Percentiles rank a stretch among this genome's conserved stretches.
These are phyloP conservation scores for Pelargonium hybrid DNA, from an alignment of 441 rosid species.

Conservation along the genomic window DNA sequence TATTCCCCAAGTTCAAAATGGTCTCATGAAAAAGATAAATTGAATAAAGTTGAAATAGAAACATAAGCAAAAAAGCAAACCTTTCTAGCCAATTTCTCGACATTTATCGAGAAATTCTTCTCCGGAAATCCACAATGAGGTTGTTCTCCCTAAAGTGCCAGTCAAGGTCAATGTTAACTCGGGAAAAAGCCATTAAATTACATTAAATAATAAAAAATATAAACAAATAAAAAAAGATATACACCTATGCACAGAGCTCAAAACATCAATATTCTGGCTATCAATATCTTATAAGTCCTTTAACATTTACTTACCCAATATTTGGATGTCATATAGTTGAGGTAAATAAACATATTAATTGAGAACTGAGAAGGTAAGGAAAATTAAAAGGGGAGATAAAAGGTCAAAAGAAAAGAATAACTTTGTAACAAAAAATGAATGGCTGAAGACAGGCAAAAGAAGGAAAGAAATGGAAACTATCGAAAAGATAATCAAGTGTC, in stretches of 20 bases:
- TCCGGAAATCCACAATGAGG: conserved; percentile 99
- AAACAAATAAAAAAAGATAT: background rate
- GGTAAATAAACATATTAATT: background rate
- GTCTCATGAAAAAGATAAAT: conserved; percentile 17
- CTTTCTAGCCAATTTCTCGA: conserved; percentile 90
- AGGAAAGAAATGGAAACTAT: conserved; percentile 9
- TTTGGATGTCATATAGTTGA: background rate
- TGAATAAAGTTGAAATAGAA: conserved; percentile 12
- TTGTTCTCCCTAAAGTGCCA: conserved; percentile 75
- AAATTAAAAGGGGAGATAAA: background rate
- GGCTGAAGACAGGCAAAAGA: conserved; percentile 2
- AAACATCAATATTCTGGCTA: background rate
- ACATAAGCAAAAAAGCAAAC: conserved; percentile 29
- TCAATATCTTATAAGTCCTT: background rate
- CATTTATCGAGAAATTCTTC: conserved; percentile 76
- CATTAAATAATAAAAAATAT: background rate
- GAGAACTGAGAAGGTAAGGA: too few relatives aligned
- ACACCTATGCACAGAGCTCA: background rate
- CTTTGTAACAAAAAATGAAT: background rate
- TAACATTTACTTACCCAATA: background rate
- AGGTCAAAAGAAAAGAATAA: background rate
- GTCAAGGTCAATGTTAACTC: conserved; percentile 16
- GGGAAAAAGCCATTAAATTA: conserved; percentile 10
- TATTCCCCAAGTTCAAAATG: conserved; percentile 13
- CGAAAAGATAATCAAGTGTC: background rate